Conservation (phyloP, 148 eudicot genomes). For the Rhododendron ovatum region DNA sequence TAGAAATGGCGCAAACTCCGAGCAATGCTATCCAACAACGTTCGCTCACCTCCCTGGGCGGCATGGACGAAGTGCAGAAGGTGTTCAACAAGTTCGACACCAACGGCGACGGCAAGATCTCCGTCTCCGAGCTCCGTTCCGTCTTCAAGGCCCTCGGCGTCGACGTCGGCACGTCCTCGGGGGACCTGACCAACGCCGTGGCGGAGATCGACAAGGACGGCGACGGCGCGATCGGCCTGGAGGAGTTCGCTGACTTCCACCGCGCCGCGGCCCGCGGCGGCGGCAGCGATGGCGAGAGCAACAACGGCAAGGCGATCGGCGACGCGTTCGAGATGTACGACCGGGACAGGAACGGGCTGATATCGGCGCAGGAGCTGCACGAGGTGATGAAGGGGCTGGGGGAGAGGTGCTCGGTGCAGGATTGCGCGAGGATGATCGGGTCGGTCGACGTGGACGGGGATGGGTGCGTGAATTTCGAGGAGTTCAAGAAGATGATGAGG, state of each 20-base stretch:
- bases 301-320: not conserved
- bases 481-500: conserved; percentile 24
- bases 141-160: conserved; percentile 15
- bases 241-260: conserved; percentile 12
- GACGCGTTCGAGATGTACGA: conserved; percentile 23
- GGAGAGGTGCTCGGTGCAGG: conserved; percentile 16
- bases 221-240: conserved; percentile 15
- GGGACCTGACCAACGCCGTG: not conserved
- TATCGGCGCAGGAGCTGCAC: conserved; percentile 17
- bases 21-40: not conserved
- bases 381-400: conserved; percentile 15
- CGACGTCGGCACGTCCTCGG: not conserved
- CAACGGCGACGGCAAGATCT: conserved; percentile 23
- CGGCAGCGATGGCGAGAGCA: not conserved
- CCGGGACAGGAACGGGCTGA: conserved; percentile 14
- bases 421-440: conserved; percentile 15
- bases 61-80: conserved; percentile 3
- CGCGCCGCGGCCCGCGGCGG: not conserved
- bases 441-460: conserved; percentile 21
- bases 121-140: conserved; percentile 10
- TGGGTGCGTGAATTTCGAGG: conserved; percentile 20
- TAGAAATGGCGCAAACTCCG: not conserved
- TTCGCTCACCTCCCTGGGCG: not conserved
- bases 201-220: conserved; percentile 18
- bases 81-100: conserved; percentile 18